These are phyloP conservation scores for Thalassiosira sp. DNA, from an alignment of 352 stramenopile species.

Conservation along the genomic window DNA sequence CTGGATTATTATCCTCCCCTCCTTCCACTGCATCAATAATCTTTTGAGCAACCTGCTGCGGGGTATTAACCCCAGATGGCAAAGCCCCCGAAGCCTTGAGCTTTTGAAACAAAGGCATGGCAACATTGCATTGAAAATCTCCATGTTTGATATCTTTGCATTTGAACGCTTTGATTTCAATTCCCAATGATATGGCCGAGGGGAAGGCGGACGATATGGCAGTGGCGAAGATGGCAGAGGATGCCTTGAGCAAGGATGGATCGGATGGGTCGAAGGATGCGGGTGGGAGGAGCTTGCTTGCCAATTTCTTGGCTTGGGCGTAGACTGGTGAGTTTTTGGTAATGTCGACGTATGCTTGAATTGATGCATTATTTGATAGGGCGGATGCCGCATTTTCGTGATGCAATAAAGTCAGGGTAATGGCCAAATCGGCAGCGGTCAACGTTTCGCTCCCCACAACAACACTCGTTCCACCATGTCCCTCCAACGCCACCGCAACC, in stretches of 20 bases:
- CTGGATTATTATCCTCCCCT: conserved; percentile 85
- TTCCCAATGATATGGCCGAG: conserved; percentile 17
- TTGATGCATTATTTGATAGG: conserved; percentile 9
- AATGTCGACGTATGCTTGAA: conserved; percentile 62
- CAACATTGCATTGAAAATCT: conserved; percentile 98
- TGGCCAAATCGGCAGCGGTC: conserved; percentile 69
- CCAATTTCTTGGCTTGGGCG: conserved; percentile 44
- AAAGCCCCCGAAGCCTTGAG: conserved; percentile 89
- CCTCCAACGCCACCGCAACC: conserved; percentile 40
- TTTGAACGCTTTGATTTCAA: conserved; percentile 60
- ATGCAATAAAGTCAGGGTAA: conserved; percentile 59
- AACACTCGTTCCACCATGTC: conserved; percentile 46
- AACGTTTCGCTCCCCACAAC: conserved; percentile 27
- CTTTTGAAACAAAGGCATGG: conserved; percentile 95
- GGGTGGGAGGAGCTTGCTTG: conserved; percentile 21
- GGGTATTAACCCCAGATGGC: conserved; percentile 79
- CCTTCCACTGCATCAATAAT: conserved; percentile 89
- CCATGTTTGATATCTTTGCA: conserved; percentile 83
- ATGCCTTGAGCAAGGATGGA: conserved; percentile 48
- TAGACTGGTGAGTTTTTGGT: conserved; percentile 39
- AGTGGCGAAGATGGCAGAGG: conserved; percentile 40
- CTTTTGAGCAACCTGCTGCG: conserved; percentile 87
- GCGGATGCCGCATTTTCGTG: background rate
- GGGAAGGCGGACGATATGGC: conserved; percentile 44
- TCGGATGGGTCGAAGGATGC: conserved; percentile 30